Evolutionary conservation across 768 basidiomycete genomes (phyloP).

Genomic region (Piloderma croceum): DNA sequence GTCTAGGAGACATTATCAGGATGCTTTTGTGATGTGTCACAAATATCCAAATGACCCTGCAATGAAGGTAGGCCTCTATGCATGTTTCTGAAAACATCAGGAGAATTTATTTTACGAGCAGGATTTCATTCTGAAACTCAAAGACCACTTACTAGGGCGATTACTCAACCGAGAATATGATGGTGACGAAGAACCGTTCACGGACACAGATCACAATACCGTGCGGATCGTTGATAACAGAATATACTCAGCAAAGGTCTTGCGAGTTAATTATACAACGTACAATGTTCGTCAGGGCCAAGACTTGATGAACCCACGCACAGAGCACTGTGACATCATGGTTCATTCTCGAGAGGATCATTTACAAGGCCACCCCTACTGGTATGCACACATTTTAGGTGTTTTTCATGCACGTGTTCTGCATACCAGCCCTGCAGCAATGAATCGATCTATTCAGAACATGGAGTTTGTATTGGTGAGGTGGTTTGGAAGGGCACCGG

Average conservation of each 20-base stretch:
- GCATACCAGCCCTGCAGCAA: not conserved
- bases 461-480: constrained; percentile 36
- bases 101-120: constrained; percentile 7
- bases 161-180: constrained; percentile 2
- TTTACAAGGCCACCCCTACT: constrained; percentile 16
- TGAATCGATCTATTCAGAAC: not conserved
- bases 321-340: constrained; percentile 13
- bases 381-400: constrained; percentile 20
- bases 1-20: no score
- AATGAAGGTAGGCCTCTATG: no score
- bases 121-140: constrained; percentile 10
- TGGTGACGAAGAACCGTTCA: constrained; percentile 4
- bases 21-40: no score
- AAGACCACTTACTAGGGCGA: constrained; percentile 12
- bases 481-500: constrained; percentile 29
- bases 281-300: constrained; percentile 18
- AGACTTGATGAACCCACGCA: constrained; percentile 14
- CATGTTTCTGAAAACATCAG: no score
- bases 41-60: no score
- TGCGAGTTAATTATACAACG: constrained; percentile 14
- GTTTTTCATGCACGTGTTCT: constrained; percentile 17
- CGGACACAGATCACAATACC: not conserved
- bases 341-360: constrained; percentile 6
- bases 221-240: constrained; percentile 10
- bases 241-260: not conserved